These are phyloP conservation scores for Viola odorata DNA, from an alignment of 345 rosid genomes.

Conservation along the genomic window DNA sequence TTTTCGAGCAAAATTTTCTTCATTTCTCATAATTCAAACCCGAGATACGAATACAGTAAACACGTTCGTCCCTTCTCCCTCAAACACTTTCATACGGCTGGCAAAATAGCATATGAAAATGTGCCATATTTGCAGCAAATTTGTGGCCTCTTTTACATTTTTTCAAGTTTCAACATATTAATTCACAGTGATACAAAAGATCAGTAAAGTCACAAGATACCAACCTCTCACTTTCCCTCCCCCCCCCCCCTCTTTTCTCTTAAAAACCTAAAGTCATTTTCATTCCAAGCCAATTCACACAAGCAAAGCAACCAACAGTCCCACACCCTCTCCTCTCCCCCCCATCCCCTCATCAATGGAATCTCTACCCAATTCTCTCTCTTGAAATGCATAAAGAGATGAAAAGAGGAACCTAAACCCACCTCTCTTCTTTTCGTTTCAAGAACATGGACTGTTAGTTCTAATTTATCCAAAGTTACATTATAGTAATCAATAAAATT, in stretches of 20 bases:
- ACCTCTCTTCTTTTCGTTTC: background rate
- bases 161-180: background rate
- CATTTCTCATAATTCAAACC: too few relatives aligned
- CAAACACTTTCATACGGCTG: background rate
- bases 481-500: background rate
- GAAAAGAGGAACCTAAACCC: too few relatives aligned
- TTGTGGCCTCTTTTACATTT: background rate
- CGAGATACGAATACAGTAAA: too few relatives aligned
- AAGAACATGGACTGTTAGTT: background rate
- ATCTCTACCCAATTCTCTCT: background rate
- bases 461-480: background rate
- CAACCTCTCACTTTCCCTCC: constrained; percentile 12
- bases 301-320: constrained; percentile 19
- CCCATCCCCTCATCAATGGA: background rate
- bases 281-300: constrained; percentile 23
- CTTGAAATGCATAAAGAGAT: too few relatives aligned
- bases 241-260: background rate
- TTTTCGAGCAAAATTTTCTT: too few relatives aligned
- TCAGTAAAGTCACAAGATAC: constrained; percentile 2
- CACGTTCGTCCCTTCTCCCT: too few relatives aligned
- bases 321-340: background rate
- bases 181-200: background rate
- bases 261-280: constrained; percentile 10
- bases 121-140: background rate
- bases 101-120: background rate